These are phyloP conservation scores for Aristolochia fimbriata DNA, from an alignment of 164 flowering plant genomes.

Conservation along the genomic window DNA sequence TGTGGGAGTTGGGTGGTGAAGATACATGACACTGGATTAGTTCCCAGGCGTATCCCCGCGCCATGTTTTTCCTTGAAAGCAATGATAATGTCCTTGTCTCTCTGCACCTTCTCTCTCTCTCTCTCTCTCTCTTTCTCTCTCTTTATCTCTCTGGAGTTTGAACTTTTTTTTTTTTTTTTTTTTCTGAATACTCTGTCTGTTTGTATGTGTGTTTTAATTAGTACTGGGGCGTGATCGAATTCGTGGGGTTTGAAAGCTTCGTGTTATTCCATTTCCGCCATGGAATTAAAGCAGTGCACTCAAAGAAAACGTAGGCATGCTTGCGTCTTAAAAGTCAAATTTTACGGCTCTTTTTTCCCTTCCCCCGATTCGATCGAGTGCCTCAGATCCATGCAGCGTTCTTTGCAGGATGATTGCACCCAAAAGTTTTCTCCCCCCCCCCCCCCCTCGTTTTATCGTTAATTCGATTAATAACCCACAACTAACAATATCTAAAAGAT, in stretches of 20 bases:
- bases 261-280: constrained; percentile 7
- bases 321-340: constrained; percentile 35
- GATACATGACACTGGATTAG: not conserved
- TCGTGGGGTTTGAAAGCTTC: constrained; percentile 24
- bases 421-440: too few species aligned
- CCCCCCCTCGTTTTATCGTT: too few species aligned
- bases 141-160: too few species aligned
- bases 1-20: too few species aligned
- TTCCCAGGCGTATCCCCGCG: too few species aligned
- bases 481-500: too few species aligned
- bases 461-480: too few species aligned
- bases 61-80: not conserved
- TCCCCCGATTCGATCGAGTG: not conserved
- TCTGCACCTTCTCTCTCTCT: too few species aligned
- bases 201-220: not conserved
- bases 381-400: too few species aligned
- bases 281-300: constrained; percentile 29
- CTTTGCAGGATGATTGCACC: too few species aligned
- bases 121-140: too few species aligned
- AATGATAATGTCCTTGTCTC: constrained; percentile 1
- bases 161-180: too few species aligned
- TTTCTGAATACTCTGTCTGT: not conserved
- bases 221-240: not conserved
- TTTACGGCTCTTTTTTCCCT: constrained; percentile 36
- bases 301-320: constrained; percentile 38